Evolutionary conservation across 768 basidiomycete genomes (phyloP), one percentile per base, ranked within the genome.

Genomic region (Tylopilus sp.): DNA sequence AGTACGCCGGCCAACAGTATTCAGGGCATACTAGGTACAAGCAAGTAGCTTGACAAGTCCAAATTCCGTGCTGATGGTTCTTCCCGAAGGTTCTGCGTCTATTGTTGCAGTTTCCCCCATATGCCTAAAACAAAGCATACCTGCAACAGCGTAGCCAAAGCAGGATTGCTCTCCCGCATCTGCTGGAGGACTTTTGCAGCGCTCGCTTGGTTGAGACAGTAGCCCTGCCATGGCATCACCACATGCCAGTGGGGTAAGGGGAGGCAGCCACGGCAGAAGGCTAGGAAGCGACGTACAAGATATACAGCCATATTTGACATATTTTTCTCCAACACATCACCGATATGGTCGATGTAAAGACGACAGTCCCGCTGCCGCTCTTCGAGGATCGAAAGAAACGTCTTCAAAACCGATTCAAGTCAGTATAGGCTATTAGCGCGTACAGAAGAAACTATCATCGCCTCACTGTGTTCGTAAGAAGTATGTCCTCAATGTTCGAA

Each of bases 401-500:
- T 79, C 88, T 89, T 48, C 10, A 19, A 41, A 36, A 48, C 3
- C 4, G 11, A 34, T 37, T 34, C 44, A 46, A 16, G 17, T 41
- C 41, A 51, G 17, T 4, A 19, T 36, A 24, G 4, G 28, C 8
- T 21, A 9, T 11, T 2, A 38, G 11, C 5, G 45, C 17, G 29
- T 7, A 22, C n/a, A 12, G 12, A 29, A 52, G 12, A 16, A 28
- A 17, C n/a, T 9, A 24, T 1, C 6, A 21, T 48, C 8, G 9
- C 59, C 83, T 56, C 61, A 89, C 90, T 12, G 92, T 96, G 60
- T 96, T 95, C 37, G 84, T 87, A 28, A 98, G 71, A 4, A 98
- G 74, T 45, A 98, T 85, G 61, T 98, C 95, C 65, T 98, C 95
- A 22, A 98, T 78, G 61, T 98, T 98, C 6, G 89, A 89, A 63